phyloP scores from a whole-genome alignment of 2,329 filamentous ascomycete species.

The Aspergillus viridinutans region DNA sequence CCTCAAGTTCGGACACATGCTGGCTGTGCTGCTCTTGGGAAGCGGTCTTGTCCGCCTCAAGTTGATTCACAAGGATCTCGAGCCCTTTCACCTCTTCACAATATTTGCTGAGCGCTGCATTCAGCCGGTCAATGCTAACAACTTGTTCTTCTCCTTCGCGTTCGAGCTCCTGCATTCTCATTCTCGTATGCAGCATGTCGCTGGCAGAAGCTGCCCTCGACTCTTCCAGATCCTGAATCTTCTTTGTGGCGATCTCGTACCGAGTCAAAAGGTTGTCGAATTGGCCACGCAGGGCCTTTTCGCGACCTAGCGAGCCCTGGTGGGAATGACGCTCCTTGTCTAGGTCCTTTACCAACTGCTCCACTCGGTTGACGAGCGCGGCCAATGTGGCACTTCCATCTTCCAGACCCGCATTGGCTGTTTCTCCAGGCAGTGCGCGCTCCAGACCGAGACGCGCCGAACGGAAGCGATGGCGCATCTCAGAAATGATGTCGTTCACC shows the following conservation, averaged over 20 bases:
- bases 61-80: conserved; percentile 38
- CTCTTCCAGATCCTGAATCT: conserved; percentile 36
- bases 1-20: conserved; percentile 31
- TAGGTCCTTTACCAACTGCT: conserved; percentile 31
- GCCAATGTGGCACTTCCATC: conserved; percentile 39
- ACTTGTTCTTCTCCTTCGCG: conserved; percentile 38
- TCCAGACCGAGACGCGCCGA: conserved; percentile 43
- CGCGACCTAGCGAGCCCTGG: conserved; percentile 32
- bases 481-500: conserved; percentile 29
- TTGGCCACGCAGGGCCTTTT: conserved; percentile 40
- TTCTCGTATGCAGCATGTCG: conserved; percentile 43
- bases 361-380: conserved; percentile 37
- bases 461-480: conserved; percentile 39
- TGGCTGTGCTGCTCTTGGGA: conserved; percentile 25
- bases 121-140: conserved; percentile 40
- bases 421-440: conserved; percentile 42
- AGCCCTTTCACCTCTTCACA: conserved; percentile 40
- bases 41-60: conserved; percentile 37
- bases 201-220: conserved; percentile 40
- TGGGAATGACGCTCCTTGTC: conserved; percentile 30
- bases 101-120: conserved; percentile 42
- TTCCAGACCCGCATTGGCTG: conserved; percentile 31
- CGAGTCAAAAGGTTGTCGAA: conserved; percentile 41
- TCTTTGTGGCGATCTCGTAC: conserved; percentile 34
- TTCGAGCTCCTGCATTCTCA: conserved; percentile 41